Evolutionary conservation across 768 basidiomycete genomes (phyloP), one percentile per base, ranked within the genome.

Genomic region (Lactifluus hygrophoroides): DNA sequence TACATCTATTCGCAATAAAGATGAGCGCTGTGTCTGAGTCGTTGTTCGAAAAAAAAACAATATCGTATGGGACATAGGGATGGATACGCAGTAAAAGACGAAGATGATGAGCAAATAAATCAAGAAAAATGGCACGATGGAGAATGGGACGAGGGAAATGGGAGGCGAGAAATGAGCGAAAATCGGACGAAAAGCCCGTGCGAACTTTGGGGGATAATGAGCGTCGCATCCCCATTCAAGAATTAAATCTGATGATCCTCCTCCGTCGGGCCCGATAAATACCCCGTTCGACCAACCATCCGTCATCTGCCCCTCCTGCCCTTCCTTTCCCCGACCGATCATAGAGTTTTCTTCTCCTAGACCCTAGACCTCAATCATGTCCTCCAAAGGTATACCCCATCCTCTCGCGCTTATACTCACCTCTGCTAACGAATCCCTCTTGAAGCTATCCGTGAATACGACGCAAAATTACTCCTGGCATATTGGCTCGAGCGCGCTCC

Each of bases 401-500:
- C 19, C 13, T 48, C 21, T 21, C 32, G 21, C 54, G 48, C 57
- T 50, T 60, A 56, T 59, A 44, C 51, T 58, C 21, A 64, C 44
- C 40, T n/a, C 48, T 23, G 14, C 8, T 13, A 25, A 30, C 46
- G 43, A 19, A 1, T 21, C 23, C 25, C 2, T 45, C 42, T 37
- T 14, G 55, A 46, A 85, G 84, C 87, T 66, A 95, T 97, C 77
- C 88, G 90, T 70, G 94, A 97, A 80, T 98, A 93, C 80, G 95
- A 99, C 72, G 95, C 95, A 65, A 99, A 98, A 80, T 90, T 97
- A 66, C 81, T 98, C 64, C 80, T 98, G 30, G 91, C 94, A 38
- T 96, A 97, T 80, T 97, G 94, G 94, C 86, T 98, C 63, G 84
- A 90, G 72, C 85, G 93, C 62, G 88, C 93, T 13, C 90, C 94